Evolutionary conservation across 2,329 filamentous ascomycete species (phyloP).

Genomic region (Amesomyces nigricolor): DNA sequence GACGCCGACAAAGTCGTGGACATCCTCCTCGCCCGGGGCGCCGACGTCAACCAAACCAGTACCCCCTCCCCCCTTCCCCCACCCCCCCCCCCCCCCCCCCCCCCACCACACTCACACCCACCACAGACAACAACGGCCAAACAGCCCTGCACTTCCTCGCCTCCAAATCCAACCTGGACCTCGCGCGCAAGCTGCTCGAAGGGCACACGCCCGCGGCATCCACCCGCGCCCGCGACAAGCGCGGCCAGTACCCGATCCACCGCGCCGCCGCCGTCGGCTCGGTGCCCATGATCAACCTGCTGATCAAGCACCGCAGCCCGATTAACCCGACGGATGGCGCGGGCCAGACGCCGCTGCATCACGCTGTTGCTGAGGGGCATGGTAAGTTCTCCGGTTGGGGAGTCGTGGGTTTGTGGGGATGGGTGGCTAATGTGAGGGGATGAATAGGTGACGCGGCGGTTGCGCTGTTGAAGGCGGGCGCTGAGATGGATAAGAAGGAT

Average conservation of each 20-base stretch:
- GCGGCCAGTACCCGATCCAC: conserved; percentile 87
- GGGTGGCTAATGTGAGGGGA: not conserved
- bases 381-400: conserved; percentile 37
- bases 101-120: conserved; percentile 15
- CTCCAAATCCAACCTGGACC: conserved; percentile 81
- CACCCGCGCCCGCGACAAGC: conserved; percentile 72
- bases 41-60: conserved; percentile 71
- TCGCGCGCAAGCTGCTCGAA: conserved; percentile 67
- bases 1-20: conserved; percentile 65
- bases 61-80: conserved; percentile 20
- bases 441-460: conserved; percentile 69
- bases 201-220: conserved; percentile 64
- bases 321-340: conserved; percentile 76
- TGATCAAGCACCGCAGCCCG: conserved; percentile 73
- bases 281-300: conserved; percentile 74
- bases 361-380: conserved; percentile 71
- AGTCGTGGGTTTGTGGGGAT: not conserved
- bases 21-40: conserved; percentile 61
- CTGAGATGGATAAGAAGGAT: conserved; percentile 74
- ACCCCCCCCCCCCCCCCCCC: not conserved
- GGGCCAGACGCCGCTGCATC: conserved; percentile 85
- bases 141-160: conserved; percentile 88
- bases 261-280: conserved; percentile 86
- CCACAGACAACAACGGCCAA: conserved; percentile 59
- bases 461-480: conserved; percentile 74